Conservation (phyloP, 2,329 filamentous ascomycete species). For the Fusarium circinatum region DNA sequence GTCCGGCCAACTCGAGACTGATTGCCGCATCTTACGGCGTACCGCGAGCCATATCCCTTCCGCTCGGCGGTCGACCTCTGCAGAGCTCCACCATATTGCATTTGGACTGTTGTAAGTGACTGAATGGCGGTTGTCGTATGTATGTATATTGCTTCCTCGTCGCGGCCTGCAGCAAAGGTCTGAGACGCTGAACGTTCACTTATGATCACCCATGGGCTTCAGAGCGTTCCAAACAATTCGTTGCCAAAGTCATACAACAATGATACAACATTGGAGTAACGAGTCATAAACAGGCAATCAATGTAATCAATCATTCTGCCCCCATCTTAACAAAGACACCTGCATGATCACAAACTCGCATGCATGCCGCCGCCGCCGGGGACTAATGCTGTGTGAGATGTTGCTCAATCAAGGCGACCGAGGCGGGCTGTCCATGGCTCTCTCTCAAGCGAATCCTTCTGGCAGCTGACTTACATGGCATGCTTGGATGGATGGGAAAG, state of each 20-base stretch:
- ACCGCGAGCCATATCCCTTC: constrained; percentile 25
- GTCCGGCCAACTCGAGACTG: constrained; percentile 18
- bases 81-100: background rate
- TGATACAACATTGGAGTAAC: background rate
- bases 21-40: constrained; percentile 27
- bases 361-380: constrained; percentile 28
- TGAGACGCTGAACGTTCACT: background rate
- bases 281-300: constrained; percentile 29
- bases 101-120: background rate
- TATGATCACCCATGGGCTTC: background rate
- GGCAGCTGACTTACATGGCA: constrained; percentile 34
- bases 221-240: background rate
- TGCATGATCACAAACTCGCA: constrained; percentile 44
- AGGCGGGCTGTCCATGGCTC: constrained; percentile 36
- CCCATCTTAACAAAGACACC: constrained; percentile 35
- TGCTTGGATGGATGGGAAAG: constrained; percentile 1
- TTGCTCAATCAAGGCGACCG: constrained; percentile 37
- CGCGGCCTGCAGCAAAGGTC: background rate
- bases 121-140: background rate
- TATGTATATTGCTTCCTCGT: background rate
- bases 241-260: background rate
- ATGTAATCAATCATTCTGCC: constrained; percentile 18
- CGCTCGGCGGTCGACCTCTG: constrained; percentile 22
- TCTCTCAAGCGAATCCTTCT: constrained; percentile 42
- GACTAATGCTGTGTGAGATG: constrained; percentile 39